Percentiles rank a stretch among this genome's conserved stretches.
Evolutionary conservation across 805 yeast species (phyloP).

Genomic region (Ogataea haglerorum): DNA sequence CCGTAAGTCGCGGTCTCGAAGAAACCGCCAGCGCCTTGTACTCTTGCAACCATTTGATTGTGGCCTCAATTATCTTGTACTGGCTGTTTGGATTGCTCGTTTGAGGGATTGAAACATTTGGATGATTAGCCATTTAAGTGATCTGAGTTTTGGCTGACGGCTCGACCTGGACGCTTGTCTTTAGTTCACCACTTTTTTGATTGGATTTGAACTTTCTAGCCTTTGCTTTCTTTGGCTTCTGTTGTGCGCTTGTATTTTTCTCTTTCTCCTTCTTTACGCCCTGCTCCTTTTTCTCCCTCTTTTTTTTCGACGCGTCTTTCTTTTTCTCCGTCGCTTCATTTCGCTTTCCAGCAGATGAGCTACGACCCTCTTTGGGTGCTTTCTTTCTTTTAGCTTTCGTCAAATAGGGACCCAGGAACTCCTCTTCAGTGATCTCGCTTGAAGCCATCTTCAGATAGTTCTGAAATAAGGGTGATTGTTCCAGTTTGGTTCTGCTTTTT

Average conservation of each 20-base stretch:
- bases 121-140: too few species aligned
- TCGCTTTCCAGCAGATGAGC: too few species aligned
- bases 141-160: too few species aligned
- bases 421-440: background rate
- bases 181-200: background rate
- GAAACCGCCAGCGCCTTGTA: conserved; percentile 18
- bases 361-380: too few species aligned
- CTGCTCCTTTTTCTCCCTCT: conserved; percentile 1
- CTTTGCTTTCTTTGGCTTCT: background rate
- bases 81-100: conserved; percentile 11
- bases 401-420: background rate
- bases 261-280: conserved; percentile 8
- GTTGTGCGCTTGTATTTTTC: background rate
- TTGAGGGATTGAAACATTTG: background rate
- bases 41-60: conserved; percentile 24
- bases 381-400: conserved; percentile 6
- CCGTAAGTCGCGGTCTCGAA: conserved; percentile 7
- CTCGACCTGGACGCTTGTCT: background rate
- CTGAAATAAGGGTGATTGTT: background rate
- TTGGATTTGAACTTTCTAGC: background rate
- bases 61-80: conserved; percentile 19
- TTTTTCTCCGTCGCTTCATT: conserved; percentile 1
- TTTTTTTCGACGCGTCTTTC: conserved; percentile 1
- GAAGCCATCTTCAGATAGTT: background rate
- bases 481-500: background rate